Conservation (phyloP, 176 grass and related monocot species). For the Hyparrhenia diplandra region DNA sequence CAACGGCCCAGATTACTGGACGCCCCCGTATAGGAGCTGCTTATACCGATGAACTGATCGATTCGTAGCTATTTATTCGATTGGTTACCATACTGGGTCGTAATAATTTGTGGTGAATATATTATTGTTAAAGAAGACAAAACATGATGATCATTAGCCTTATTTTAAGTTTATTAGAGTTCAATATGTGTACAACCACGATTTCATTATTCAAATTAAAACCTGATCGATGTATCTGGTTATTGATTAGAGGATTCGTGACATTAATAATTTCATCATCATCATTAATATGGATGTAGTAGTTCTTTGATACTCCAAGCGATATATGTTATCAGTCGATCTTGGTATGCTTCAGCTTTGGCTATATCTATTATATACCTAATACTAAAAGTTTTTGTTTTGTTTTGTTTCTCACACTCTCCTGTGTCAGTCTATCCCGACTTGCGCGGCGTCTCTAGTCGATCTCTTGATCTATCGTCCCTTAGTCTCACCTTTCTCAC, state of each 20-base stretch:
- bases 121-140: slow-evolving; percentile 10
- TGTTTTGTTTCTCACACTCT: no score
- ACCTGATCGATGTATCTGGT: slow-evolving; percentile 16
- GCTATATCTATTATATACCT: no score
- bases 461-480: background rate
- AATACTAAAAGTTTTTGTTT: no score
- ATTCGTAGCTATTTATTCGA: slow-evolving; percentile 1
- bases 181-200: slow-evolving; percentile 17
- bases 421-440: background rate
- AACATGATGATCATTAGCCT: background rate
- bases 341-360: background rate
- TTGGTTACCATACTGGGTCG: slow-evolving; percentile 4
- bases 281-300: background rate
- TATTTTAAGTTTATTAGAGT: background rate
- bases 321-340: background rate
- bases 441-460: background rate
- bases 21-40: slow-evolving; percentile 65
- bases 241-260: background rate
- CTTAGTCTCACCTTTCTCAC: background rate
- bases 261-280: background rate
- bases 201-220: slow-evolving; percentile 27
- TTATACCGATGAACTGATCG: slow-evolving; percentile 48
- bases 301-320: background rate
- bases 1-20: slow-evolving; percentile 73
- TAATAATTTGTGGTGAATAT: slow-evolving; percentile 39